Conservation (phyloP, 2,329 filamentous ascomycete species). For the Fonsecaea nubica region DNA sequence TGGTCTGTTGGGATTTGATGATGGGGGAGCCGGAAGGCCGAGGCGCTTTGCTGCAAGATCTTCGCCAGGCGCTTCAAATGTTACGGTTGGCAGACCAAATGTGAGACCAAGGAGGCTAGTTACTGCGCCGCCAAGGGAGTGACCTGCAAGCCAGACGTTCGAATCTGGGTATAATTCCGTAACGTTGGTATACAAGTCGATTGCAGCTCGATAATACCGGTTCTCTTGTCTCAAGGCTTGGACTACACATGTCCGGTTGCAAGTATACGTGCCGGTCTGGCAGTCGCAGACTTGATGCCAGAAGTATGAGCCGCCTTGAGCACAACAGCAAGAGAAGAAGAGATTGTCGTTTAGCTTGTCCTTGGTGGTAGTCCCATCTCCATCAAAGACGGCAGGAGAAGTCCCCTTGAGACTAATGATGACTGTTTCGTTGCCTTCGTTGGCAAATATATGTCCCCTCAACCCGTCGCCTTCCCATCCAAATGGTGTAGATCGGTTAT, state of each 20-base stretch:
- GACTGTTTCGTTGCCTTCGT: slow-evolving; percentile 82
- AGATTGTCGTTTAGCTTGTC: slow-evolving; percentile 98
- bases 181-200: slow-evolving; percentile 90
- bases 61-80: slow-evolving; percentile 91
- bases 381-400: slow-evolving; percentile 87
- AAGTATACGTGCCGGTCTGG: slow-evolving; percentile 82
- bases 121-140: slow-evolving; percentile 90
- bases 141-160: slow-evolving; percentile 87
- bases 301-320: slow-evolving; percentile 85
- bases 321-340: slow-evolving; percentile 98
- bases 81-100: slow-evolving; percentile 87
- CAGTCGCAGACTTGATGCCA: slow-evolving; percentile 96
- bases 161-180: slow-evolving; percentile 84
- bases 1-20: slow-evolving; percentile 71
- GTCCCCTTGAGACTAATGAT: slow-evolving; percentile 95
- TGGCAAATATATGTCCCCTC: slow-evolving; percentile 89
- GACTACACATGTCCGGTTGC: slow-evolving; percentile 88
- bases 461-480: slow-evolving; percentile 91
- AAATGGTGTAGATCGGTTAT: slow-evolving; percentile 87
- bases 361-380: slow-evolving; percentile 94
- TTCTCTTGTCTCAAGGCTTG: slow-evolving; percentile 79
- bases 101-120: slow-evolving; percentile 88
- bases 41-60: slow-evolving; percentile 83
- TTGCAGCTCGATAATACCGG: slow-evolving; percentile 86
- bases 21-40: slow-evolving; percentile 84